phyloP scores from a whole-genome alignment of 495 filamentous ascomycete genomes.

The Penicillium canescens region DNA sequence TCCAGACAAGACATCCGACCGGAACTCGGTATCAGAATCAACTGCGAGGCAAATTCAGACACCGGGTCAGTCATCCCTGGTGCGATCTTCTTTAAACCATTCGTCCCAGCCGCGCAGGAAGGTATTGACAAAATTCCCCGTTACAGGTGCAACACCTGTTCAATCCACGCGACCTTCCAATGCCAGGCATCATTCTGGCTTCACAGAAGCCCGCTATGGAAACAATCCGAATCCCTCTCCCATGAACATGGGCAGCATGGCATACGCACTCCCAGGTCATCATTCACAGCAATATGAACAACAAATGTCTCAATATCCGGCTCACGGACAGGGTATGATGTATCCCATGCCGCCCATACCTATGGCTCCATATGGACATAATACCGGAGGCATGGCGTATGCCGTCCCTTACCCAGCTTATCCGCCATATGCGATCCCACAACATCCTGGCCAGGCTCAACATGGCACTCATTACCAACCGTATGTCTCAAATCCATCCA shows the following conservation, averaged over 20 bases:
- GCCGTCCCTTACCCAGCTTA: constrained; percentile 32
- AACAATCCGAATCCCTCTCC: constrained; percentile 21
- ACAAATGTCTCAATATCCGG: constrained; percentile 34
- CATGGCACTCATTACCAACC: constrained; percentile 35
- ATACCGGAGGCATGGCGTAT: constrained; percentile 25
- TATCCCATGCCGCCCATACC: constrained; percentile 35
- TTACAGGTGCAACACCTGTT: constrained; percentile 16
- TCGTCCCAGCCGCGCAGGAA: neutral
- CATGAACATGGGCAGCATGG: constrained; percentile 50
- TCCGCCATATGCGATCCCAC: constrained; percentile 29
- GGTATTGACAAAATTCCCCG: constrained; percentile 14
- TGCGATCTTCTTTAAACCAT: neutral
- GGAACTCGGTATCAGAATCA: constrained; percentile 16
- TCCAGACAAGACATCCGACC: constrained; percentile 20
- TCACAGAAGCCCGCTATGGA: constrained; percentile 29
- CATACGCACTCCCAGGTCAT: constrained; percentile 45
- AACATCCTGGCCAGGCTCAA: constrained; percentile 20
- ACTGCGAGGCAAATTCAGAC: constrained; percentile 10
- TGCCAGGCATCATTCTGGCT: constrained; percentile 23
- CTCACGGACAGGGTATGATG: constrained; percentile 29
- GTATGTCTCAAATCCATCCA: constrained; percentile 16
- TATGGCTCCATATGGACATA: constrained; percentile 37
- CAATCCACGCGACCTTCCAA: constrained; percentile 22
- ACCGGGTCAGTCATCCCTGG: constrained; percentile 27
- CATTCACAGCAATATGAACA: constrained; percentile 30